A percentile compares a stretch with the other conserved stretches of the same genome.
These are phyloP conservation scores for Colletotrichum viniferum DNA, from an alignment of 2,329 filamentous ascomycete genomes.

Conservation along the genomic window DNA sequence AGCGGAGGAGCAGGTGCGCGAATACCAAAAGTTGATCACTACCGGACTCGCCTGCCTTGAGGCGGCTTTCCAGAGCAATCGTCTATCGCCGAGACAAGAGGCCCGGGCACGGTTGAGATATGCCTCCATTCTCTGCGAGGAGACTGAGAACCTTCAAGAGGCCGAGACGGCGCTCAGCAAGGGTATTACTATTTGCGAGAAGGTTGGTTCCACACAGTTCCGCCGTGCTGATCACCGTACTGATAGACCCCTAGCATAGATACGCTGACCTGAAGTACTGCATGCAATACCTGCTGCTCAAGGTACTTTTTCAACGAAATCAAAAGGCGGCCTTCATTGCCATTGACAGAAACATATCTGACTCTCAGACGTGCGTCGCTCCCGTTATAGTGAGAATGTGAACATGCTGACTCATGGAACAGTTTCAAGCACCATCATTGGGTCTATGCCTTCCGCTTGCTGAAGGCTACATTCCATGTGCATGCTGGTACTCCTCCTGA, in stretches of 20 bases:
- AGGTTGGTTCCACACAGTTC: conserved; percentile 43
- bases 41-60: conserved; percentile 77
- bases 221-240: background rate
- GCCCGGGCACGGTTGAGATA: conserved; percentile 73
- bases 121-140: conserved; percentile 72
- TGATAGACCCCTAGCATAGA: conserved; percentile 46
- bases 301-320: conserved; percentile 72
- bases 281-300: conserved; percentile 75
- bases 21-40: conserved; percentile 75
- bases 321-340: conserved; percentile 75
- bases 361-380: conserved; percentile 66
- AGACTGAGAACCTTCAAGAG: conserved; percentile 77
- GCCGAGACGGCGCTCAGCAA: conserved; percentile 75
- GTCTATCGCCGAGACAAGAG: conserved; percentile 68
- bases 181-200: conserved; percentile 72
- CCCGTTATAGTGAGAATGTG: background rate
- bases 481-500: conserved; percentile 66
- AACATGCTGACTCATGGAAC: background rate
- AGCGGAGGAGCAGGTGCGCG: conserved; percentile 56
- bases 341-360: conserved; percentile 70
- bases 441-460: conserved; percentile 78
- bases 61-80: conserved; percentile 65
- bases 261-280: conserved; percentile 74
- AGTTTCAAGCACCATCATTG: conserved; percentile 71
- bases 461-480: conserved; percentile 73